phyloP scores from a whole-genome alignment of 2,329 filamentous ascomycete genomes.

The Cladosporium austrohemisphaericum region DNA sequence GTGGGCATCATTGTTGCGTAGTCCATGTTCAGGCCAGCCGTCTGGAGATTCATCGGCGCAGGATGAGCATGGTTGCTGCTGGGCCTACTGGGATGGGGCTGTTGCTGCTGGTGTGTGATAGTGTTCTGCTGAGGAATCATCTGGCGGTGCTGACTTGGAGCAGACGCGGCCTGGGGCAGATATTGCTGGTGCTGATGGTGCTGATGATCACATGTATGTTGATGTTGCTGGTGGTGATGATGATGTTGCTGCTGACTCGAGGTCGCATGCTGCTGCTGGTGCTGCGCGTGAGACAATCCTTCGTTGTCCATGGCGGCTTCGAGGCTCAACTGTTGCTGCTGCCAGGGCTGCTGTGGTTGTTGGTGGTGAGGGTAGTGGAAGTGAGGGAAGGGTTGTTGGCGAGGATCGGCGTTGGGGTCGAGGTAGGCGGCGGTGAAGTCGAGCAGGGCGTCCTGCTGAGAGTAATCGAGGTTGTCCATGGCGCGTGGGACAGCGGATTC shows the following conservation, averaged over 20 bases:
- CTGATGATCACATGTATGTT: constrained; percentile 15
- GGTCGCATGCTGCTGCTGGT: constrained; percentile 25
- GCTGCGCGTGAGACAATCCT: constrained; percentile 20
- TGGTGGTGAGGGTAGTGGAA: constrained; percentile 17
- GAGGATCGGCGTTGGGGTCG: constrained; percentile 34
- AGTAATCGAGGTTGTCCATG: constrained; percentile 45
- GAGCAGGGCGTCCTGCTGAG: constrained; percentile 38
- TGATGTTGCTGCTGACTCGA: constrained; percentile 17
- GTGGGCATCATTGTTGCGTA: constrained; percentile 33
- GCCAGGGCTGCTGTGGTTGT: constrained; percentile 18
- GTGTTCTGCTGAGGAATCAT: constrained; percentile 20
- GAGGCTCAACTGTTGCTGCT: constrained; percentile 22
- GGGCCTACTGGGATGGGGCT: constrained; percentile 24
- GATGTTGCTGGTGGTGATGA: constrained; percentile 13
- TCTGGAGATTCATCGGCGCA: constrained; percentile 29
- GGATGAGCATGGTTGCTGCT: constrained; percentile 28
- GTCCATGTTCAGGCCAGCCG: constrained; percentile 31
- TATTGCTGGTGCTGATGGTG: constrained; percentile 23
- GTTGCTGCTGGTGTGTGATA: constrained; percentile 18
- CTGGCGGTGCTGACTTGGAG: constrained; percentile 25
- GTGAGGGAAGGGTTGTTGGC: constrained; percentile 27
- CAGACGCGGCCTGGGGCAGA: constrained; percentile 14
- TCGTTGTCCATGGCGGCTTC: constrained; percentile 26
- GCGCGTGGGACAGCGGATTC: constrained; percentile 12
- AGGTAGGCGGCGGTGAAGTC: constrained; percentile 38